Evolutionary conservation across 441 rosid species (phyloP).

Genomic region (Heliophila coronopifolia): DNA sequence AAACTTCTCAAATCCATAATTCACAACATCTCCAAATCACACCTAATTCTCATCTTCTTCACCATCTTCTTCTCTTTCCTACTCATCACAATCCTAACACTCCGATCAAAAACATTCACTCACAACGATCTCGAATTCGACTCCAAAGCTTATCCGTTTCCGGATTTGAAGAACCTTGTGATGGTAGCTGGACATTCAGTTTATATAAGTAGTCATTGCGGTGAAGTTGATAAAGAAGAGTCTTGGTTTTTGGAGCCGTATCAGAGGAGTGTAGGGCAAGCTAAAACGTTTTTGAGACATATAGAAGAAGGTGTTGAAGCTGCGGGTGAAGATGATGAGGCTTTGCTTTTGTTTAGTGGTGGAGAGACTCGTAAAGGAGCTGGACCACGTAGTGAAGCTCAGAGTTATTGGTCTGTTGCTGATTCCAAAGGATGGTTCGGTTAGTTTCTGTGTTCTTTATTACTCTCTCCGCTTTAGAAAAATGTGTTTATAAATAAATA

Average conservation of each 20-base stretch:
- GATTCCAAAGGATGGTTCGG: slow-evolving; percentile 95
- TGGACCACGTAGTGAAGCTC: slow-evolving; percentile 95
- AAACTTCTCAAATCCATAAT: too few species aligned
- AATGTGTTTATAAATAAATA: too few species aligned
- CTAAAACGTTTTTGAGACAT: slow-evolving; percentile 73
- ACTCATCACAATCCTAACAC: too few species aligned
- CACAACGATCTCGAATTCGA: slow-evolving; percentile 33
- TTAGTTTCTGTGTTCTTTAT: slow-evolving; percentile 4
- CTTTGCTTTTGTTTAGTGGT: slow-evolving; percentile 89
- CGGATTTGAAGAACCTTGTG: slow-evolving; percentile 65
- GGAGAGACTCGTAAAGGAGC: slow-evolving; percentile 92
- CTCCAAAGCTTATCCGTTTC: slow-evolving; percentile 46
- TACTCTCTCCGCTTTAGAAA: slow-evolving; percentile 10
- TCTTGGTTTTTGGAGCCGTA: slow-evolving; percentile 94
- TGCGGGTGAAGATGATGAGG: slow-evolving; percentile 50
- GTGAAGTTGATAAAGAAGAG: slow-evolving; percentile 66
- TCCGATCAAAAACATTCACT: slow-evolving; percentile 25
- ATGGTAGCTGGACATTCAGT: slow-evolving; percentile 98
- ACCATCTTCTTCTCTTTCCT: too few species aligned
- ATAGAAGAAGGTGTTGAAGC: slow-evolving; percentile 70
- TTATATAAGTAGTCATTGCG: slow-evolving; percentile 73
- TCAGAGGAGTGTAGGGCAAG: slow-evolving; percentile 89
- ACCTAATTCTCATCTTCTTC: slow-evolving; percentile 47
- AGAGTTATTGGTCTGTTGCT: slow-evolving; percentile 95
- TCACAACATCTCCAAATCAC: slow-evolving; percentile 51